phyloP scores from a whole-genome alignment of 202 grass and related monocot species.

The Zoysia matrella region DNA sequence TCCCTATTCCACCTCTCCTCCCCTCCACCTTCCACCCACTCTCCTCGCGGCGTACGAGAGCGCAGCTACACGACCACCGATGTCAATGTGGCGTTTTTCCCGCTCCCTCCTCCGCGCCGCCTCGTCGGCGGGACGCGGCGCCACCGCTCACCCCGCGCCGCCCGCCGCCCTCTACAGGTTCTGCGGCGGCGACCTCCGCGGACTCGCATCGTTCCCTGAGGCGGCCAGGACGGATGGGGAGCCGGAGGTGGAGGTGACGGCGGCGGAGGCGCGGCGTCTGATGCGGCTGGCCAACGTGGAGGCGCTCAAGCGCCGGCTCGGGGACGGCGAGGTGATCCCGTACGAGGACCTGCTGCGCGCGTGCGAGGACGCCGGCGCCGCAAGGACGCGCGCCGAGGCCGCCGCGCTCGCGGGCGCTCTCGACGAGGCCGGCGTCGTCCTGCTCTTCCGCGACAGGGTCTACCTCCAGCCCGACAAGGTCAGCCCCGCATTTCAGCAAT shows the following conservation, averaged over 20 bases:
- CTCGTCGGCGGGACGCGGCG: constrained; percentile 23
- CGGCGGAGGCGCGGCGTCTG: constrained; percentile 73
- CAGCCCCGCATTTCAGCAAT: too few relatives aligned
- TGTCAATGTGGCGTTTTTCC: too few relatives aligned
- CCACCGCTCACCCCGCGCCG: background rate
- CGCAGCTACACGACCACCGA: too few relatives aligned
- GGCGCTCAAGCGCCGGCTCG: constrained; percentile 71
- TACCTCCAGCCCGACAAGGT: constrained; percentile 69
- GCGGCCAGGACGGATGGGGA: constrained; percentile 25
- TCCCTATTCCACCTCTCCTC: too few relatives aligned
- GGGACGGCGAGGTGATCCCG: constrained; percentile 74
- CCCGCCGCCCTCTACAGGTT: constrained; percentile 8
- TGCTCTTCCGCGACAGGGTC: constrained; percentile 64
- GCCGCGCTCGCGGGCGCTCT: constrained; percentile 65
- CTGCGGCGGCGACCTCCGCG: background rate
- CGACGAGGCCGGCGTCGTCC: constrained; percentile 86
- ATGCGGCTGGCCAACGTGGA: constrained; percentile 89
- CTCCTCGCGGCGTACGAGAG: too few relatives aligned
- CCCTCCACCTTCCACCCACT: too few relatives aligned
- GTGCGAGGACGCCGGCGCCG: constrained; percentile 77
- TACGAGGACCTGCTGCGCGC: constrained; percentile 76
- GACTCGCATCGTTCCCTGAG: constrained; percentile 34
- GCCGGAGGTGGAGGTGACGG: constrained; percentile 56
- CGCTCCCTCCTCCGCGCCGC: background rate
- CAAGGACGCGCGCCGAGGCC: constrained; percentile 74